phyloP scores from a whole-genome alignment of 2,329 filamentous ascomycete species.

The Blastomyces percursus region DNA sequence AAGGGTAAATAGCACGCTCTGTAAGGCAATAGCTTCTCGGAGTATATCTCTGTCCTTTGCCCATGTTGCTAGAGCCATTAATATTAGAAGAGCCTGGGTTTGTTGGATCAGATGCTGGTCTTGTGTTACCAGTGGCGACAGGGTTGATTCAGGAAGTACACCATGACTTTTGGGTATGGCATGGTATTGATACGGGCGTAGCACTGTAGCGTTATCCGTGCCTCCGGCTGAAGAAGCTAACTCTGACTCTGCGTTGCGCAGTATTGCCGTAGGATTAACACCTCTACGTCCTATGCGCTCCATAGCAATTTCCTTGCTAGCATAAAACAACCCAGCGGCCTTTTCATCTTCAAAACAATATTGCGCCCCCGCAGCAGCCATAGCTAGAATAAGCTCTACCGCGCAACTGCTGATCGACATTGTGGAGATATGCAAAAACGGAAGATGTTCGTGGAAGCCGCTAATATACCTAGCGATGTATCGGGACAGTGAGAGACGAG shows the following conservation, averaged over 20 bases:
- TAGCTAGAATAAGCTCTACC: constrained; percentile 41
- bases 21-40: constrained; percentile 46
- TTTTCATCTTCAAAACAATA: constrained; percentile 40
- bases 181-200: background rate
- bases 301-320: constrained; percentile 44
- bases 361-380: constrained; percentile 41
- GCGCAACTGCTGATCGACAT: constrained; percentile 36
- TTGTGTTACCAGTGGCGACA: background rate
- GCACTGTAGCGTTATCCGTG: background rate
- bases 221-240: background rate
- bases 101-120: constrained; percentile 35
- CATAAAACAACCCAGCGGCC: constrained; percentile 47
- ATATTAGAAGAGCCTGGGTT: constrained; percentile 40
- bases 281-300: constrained; percentile 43
- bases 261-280: constrained; percentile 33
- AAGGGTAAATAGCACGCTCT: constrained; percentile 45
- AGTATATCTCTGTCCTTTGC: constrained; percentile 46
- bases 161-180: background rate
- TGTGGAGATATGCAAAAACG: constrained; percentile 30
- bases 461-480: constrained; percentile 19
- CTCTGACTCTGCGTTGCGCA: constrained; percentile 32
- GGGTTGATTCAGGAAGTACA: background rate
- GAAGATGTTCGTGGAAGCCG: constrained; percentile 19
- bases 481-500: constrained; percentile 18
- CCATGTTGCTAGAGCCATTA: constrained; percentile 51